These are phyloP conservation scores for Cryomyces minteri DNA, from an alignment of 495 filamentous ascomycete genomes.

Conservation along the genomic window DNA sequence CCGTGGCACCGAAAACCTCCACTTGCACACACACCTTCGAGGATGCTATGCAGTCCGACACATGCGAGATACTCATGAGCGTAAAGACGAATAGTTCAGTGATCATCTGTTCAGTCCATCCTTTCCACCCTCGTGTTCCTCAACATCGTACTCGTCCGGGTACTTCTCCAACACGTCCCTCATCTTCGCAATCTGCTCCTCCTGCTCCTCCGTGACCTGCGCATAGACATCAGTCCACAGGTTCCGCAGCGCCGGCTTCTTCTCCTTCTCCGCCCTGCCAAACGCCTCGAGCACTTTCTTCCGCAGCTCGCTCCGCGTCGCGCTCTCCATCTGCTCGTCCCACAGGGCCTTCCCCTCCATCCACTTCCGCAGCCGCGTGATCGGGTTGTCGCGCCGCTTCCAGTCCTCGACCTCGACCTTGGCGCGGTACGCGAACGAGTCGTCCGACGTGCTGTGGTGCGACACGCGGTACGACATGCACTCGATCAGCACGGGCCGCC, in stretches of 20 bases:
- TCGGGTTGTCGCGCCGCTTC: conserved; percentile 91
- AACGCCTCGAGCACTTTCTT: conserved; percentile 68
- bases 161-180: conserved; percentile 64
- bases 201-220: conserved; percentile 63
- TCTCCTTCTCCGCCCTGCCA: conserved; percentile 69
- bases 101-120: conserved; percentile 30
- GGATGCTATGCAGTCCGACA: no score
- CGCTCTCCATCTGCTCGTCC: conserved; percentile 69
- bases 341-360: conserved; percentile 64
- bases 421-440: conserved; percentile 91
- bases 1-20: no score
- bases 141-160: conserved; percentile 82
- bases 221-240: conserved; percentile 86
- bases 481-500: conserved; percentile 73
- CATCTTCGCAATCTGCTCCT: conserved; percentile 61
- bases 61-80: no score
- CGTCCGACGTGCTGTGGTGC: conserved; percentile 95
- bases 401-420: conserved; percentile 93
- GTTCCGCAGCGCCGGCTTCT: conserved; percentile 58
- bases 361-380: conserved; percentile 81
- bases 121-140: conserved; percentile 56
- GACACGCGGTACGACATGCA: conserved; percentile 96
- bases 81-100: no score
- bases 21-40: no score
- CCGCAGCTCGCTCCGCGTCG: conserved; percentile 43